phyloP scores from a whole-genome alignment of 2,329 filamentous ascomycete genomes.

The Ascocoryne sarcoides region DNA sequence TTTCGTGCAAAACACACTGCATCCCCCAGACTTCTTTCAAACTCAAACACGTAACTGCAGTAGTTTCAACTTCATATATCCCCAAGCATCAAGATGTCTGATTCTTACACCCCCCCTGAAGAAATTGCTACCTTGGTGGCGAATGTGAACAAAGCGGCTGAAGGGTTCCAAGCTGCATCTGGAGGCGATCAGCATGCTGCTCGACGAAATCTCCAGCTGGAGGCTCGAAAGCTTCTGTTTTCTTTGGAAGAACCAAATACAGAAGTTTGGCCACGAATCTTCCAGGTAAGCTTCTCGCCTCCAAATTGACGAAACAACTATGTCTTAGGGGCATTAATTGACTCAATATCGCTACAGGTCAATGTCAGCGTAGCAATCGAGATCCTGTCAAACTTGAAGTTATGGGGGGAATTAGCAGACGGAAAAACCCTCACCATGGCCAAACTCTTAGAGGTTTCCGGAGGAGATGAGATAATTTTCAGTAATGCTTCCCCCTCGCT shows the following conservation, averaged over 20 bases:
- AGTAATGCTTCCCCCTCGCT: slow-evolving; percentile 8
- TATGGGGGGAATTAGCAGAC: too few species aligned
- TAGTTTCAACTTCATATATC: too few species aligned
- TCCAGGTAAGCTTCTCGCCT: slow-evolving; percentile 10
- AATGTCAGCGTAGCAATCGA: too few species aligned
- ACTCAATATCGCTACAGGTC: too few species aligned
- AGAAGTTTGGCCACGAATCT: slow-evolving; percentile 20
- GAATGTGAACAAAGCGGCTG: slow-evolving; percentile 12
- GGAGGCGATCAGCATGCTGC: slow-evolving; percentile 10
- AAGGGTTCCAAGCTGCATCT: slow-evolving; percentile 9
- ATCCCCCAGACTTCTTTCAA: too few species aligned
- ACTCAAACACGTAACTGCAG: too few species aligned
- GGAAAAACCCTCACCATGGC: slow-evolving; percentile 14
- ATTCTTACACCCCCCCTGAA: slow-evolving; percentile 7
- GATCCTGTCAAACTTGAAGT: too few species aligned
- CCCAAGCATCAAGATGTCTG: slow-evolving; percentile 13
- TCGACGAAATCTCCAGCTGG: slow-evolving; percentile 16
- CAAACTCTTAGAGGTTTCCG: slow-evolving; percentile 13
- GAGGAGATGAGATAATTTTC: slow-evolving; percentile 20
- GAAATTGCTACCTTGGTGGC: slow-evolving; percentile 14
- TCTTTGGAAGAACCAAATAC: slow-evolving; percentile 19
- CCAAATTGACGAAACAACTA: too few species aligned
- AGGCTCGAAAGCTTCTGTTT: slow-evolving; percentile 16
- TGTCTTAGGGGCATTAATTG: too few species aligned
- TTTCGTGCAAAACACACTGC: too few species aligned